Evolutionary conservation across 768 basidiomycete genomes (phyloP), one percentile per base, ranked within the genome.

Genomic region (Tylopilus subfusipes): DNA sequence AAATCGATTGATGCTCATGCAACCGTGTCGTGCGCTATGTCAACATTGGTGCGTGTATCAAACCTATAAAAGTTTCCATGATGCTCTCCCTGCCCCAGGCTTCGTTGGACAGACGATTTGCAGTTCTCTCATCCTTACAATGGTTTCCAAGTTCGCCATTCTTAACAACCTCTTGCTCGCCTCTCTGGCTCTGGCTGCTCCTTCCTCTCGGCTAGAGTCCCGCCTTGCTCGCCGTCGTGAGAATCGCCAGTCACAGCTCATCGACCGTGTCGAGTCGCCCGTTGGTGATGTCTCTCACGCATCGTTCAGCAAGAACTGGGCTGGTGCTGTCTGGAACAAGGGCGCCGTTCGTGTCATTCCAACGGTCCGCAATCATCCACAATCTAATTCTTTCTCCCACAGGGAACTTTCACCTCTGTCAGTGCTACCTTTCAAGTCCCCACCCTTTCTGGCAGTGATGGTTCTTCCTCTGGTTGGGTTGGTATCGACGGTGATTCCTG

Each of bases 401-500:
- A 36, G 34, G 16, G 16, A 7, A 36, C 34, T 36, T 36, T 36
- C 34, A 2, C 16, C 8, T 18, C 6, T 2, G 7, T 36, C 34
- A 55, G 59, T 27, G 62, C 52, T 51, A 59, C 59, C 43, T 57
- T 67, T 22, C 66, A 57, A 9, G 52, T 57, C 16, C 62, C 64
- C n/a, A 44, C 50, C 25, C 59, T 50, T 11, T 42, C 48, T 0
- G 62, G 64, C 5, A 43, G 2, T 1, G 38, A 5, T 1, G 55
- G 54, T 29, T 54, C 55, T 31, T 55, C 62, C 22, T 47, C 53
- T 48, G 62, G 57, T 24, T 66, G 65, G 62, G 59, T 66, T 24
- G 64, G 64, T 29, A 64, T 66, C 16, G 64, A 66, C 5, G 58
- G 61, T 44, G 52, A 58, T 30, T 50, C 43, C 11, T 57, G 59